Evolutionary conservation across 495 filamentous ascomycete species (phyloP).

Genomic region (Aspergillus bridgeri): DNA sequence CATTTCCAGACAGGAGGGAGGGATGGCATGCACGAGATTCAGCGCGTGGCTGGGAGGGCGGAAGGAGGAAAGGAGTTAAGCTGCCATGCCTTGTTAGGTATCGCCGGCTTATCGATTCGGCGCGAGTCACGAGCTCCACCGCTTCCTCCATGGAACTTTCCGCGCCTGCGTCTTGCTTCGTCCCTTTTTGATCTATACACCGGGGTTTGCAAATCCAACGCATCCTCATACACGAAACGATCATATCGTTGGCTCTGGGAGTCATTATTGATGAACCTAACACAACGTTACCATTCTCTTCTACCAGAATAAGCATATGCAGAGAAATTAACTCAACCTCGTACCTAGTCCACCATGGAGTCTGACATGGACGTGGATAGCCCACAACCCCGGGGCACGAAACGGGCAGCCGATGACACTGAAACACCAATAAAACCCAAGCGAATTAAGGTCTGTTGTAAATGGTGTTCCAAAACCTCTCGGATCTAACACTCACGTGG

Average conservation of each 20-base stretch:
- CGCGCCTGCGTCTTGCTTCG: background rate
- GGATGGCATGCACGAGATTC: conserved; percentile 4
- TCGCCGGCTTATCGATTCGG: background rate
- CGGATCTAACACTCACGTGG: too few relatives aligned
- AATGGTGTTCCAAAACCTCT: too few relatives aligned
- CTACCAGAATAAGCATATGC: too few relatives aligned
- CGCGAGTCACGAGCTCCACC: background rate
- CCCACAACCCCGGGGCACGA: conserved; percentile 52
- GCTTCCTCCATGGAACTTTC: background rate
- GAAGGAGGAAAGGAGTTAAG: conserved; percentile 15
- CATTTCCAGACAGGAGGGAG: conserved; percentile 13
- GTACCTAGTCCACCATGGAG: conserved; percentile 30
- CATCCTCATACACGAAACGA: too few relatives aligned
- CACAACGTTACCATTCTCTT: background rate
- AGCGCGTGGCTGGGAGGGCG: conserved; percentile 5
- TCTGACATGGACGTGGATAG: conserved; percentile 45
- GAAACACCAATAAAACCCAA: conserved; percentile 49
- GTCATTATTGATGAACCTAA: background rate
- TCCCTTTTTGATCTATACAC: background rate
- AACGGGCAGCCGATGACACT: conserved; percentile 57
- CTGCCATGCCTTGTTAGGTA: background rate
- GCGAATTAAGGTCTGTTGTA: conserved; percentile 61
- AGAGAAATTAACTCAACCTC: background rate
- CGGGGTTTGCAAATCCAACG: too few relatives aligned
- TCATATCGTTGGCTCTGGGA: too few relatives aligned